phyloP scores from a whole-genome alignment of 2,329 filamentous ascomycete species.

The Thelonectria olida region DNA sequence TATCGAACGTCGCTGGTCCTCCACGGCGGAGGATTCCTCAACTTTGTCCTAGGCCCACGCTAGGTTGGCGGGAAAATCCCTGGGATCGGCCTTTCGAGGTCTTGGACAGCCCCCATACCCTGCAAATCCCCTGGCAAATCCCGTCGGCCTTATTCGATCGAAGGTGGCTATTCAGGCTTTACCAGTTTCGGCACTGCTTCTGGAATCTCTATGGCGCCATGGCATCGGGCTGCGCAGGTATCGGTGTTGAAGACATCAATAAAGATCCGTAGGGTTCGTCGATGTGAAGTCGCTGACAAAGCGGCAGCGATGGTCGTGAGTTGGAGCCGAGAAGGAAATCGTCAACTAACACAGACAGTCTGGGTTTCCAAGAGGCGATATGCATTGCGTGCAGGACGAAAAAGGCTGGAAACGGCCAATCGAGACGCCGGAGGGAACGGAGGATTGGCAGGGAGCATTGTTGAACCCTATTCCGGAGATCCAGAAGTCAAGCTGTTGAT shows the following conservation, averaged over 20 bases:
- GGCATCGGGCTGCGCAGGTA: conserved; percentile 11
- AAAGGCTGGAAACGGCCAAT: not conserved
- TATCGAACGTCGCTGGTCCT: not conserved
- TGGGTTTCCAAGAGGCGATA: not conserved
- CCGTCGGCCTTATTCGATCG: not conserved
- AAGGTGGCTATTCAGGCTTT: conserved; percentile 6
- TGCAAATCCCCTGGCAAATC: conserved; percentile 10
- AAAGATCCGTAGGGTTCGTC: not conserved
- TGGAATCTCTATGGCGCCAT: conserved; percentile 15
- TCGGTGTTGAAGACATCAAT: conserved; percentile 17
- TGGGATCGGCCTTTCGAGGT: conserved; percentile 1
- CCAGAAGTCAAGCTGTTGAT: conserved; percentile 14
- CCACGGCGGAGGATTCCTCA: conserved; percentile 5
- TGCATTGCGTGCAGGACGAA: not conserved
- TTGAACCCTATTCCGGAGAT: conserved; percentile 18
- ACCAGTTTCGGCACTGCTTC: conserved; percentile 29
- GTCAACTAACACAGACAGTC: not conserved
- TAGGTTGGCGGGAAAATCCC: conserved; percentile 17
- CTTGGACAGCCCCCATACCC: conserved; percentile 2
- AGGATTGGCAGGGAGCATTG: conserved; percentile 1
- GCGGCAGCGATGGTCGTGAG: not conserved
- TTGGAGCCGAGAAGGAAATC: too few species aligned
- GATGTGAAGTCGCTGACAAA: not conserved
- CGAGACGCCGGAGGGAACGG: not conserved
- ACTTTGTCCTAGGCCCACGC: conserved; percentile 2